Conservation (phyloP, 352 stramenopile genomes). For the Thraustotheca clavata region DNA sequence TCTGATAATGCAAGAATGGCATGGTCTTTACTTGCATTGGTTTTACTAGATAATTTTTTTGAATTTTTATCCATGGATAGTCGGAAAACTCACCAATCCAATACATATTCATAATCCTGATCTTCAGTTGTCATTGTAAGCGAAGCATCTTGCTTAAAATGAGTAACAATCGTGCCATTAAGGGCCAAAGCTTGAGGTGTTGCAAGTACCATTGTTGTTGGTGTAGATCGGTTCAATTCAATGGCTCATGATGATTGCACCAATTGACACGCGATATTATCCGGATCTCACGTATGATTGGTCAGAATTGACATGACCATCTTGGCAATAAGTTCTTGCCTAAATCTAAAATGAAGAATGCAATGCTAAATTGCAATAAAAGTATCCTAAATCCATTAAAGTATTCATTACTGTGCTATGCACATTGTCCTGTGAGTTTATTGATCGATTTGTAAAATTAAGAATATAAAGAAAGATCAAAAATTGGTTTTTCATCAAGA, state of each 20-base stretch:
- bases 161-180: slow-evolving; percentile 40
- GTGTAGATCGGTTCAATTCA: not conserved
- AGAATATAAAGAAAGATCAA: not conserved
- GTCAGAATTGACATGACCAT: not conserved
- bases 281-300: not conserved
- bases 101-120: slow-evolving; percentile 82
- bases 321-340: not conserved
- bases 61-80: not conserved
- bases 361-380: slow-evolving; percentile 9
- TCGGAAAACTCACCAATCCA: slow-evolving; percentile 42
- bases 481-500: not conserved
- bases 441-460: not conserved
- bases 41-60: slow-evolving; percentile 34
- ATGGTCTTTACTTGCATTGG: slow-evolving; percentile 44
- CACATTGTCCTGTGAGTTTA: not conserved
- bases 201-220: not conserved
- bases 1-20: slow-evolving; percentile 15
- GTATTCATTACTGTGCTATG: not conserved
- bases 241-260: not conserved
- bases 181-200: not conserved
- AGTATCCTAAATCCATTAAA: no score
- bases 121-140: slow-evolving; percentile 41
- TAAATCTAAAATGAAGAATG: not conserved
- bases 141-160: slow-evolving; percentile 35
- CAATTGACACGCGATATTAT: not conserved